A percentile compares a stretch with the other conserved stretches of the same genome.
phyloP scores from a whole-genome alignment of 208 protist genomes.

The Plasmodiophora brassicae region DNA sequence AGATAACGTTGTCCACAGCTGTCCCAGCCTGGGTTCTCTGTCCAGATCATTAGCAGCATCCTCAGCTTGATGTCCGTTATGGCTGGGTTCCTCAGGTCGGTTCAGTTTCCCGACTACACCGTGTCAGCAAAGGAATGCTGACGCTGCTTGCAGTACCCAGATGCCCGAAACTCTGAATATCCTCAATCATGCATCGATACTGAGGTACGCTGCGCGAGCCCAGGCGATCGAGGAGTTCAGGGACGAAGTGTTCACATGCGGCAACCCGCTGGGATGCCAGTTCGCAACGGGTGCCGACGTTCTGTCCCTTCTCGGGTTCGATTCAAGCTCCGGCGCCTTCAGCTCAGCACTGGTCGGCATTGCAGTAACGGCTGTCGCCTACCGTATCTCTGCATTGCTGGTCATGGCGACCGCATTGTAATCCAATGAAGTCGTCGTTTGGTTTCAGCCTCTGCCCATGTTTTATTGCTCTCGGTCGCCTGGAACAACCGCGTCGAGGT shows the following conservation, averaged over 20 bases:
- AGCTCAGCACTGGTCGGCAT: too few relatives aligned
- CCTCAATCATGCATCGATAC: not conserved
- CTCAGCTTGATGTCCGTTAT: not conserved
- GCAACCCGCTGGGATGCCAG: not conserved
- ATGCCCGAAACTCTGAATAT: not conserved
- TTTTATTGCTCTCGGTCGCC: not conserved
- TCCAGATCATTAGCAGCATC: conserved; percentile 16
- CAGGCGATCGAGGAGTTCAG: not conserved
- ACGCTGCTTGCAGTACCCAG: not conserved
- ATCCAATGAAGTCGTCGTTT: too few relatives aligned
- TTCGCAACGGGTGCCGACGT: not conserved
- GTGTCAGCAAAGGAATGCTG: not conserved
- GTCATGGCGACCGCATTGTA: too few relatives aligned
- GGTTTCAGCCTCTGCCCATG: too few relatives aligned
- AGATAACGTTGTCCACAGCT: not conserved
- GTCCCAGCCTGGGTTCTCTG: not conserved
- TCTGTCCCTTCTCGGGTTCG: not conserved
- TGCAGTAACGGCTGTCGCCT: too few relatives aligned
- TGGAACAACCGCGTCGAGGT: not conserved
- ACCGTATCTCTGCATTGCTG: too few relatives aligned
- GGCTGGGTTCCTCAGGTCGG: not conserved
- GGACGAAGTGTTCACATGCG: not conserved
- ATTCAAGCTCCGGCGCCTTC: too few relatives aligned
- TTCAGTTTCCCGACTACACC: not conserved
- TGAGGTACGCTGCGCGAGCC: not conserved